phyloP scores from a whole-genome alignment of 164 flowering plant species.

The Liriodendron chinense region DNA sequence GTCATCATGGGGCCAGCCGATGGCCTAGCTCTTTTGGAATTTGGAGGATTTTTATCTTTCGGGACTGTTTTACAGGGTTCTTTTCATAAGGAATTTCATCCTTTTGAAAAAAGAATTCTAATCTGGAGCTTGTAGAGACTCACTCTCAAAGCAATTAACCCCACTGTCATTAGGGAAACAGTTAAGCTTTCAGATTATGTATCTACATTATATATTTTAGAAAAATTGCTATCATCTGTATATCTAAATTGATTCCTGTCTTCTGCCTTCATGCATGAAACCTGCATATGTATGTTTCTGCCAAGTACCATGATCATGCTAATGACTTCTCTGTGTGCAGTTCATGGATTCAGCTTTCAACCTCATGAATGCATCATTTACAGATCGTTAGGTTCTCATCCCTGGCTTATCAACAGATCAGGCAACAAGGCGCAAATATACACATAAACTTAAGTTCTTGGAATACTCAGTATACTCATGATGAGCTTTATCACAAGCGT shows the following conservation, averaged over 20 bases:
- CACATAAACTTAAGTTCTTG: neutral
- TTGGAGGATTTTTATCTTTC: too few relatives aligned
- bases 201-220: neutral
- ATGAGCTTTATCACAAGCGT: neutral
- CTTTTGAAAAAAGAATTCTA: too few relatives aligned
- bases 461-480: neutral
- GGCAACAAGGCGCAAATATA: neutral
- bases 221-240: neutral
- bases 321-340: slow-evolving; percentile 30
- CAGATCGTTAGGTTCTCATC: slow-evolving; percentile 36
- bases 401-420: neutral
- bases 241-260: too few relatives aligned
- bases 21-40: too few relatives aligned
- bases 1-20: too few relatives aligned
- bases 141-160: too few relatives aligned
- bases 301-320: neutral
- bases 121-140: too few relatives aligned
- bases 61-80: too few relatives aligned
- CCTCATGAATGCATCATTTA: slow-evolving; percentile 69
- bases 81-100: too few relatives aligned
- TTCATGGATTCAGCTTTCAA: slow-evolving; percentile 66
- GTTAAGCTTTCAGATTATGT: too few relatives aligned
- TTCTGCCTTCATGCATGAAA: too few relatives aligned
- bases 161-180: too few relatives aligned
- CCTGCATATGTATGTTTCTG: neutral